phyloP scores from a whole-genome alignment of 116 monocot species.

The Dioscorea cayenensis region DNA sequence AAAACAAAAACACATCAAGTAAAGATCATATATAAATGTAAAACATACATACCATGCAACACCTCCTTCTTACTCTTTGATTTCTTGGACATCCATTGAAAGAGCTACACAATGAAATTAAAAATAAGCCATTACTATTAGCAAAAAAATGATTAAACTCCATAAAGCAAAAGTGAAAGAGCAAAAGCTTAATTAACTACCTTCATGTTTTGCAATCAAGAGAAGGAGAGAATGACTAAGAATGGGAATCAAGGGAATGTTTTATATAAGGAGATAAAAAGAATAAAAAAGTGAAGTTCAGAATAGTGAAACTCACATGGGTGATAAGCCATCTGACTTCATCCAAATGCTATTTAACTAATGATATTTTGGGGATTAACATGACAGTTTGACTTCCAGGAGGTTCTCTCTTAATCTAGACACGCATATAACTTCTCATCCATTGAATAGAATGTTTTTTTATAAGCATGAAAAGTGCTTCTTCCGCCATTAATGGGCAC shows the following conservation, averaged over 20 bases:
- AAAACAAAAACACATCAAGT: too few species aligned
- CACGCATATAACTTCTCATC: not conserved
- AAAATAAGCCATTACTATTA: not conserved
- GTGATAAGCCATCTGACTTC: slow-evolving; percentile 1
- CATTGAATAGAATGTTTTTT: not conserved
- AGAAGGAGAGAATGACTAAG: not conserved
- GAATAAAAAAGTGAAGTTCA: not conserved
- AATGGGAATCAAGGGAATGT: not conserved
- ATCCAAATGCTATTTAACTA: not conserved
- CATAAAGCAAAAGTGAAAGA: not conserved
- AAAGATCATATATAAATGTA: too few species aligned
- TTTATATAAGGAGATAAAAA: not conserved
- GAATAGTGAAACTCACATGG: not conserved
- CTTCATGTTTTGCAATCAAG: not conserved
- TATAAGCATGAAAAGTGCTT: not conserved
- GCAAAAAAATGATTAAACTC: not conserved
- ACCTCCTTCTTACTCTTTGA: not conserved
- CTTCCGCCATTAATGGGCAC: not conserved
- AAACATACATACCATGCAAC: not conserved
- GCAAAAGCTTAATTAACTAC: not conserved
- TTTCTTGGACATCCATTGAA: not conserved
- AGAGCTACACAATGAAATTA: not conserved
- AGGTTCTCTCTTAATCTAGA: not conserved
- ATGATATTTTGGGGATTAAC: not conserved
- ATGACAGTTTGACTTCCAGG: not conserved